Percentiles rank a stretch among this genome's conserved stretches.
These are phyloP conservation scores for Nicotiana knightiana DNA, from an alignment of 257 asterid species.

Conservation along the genomic window DNA sequence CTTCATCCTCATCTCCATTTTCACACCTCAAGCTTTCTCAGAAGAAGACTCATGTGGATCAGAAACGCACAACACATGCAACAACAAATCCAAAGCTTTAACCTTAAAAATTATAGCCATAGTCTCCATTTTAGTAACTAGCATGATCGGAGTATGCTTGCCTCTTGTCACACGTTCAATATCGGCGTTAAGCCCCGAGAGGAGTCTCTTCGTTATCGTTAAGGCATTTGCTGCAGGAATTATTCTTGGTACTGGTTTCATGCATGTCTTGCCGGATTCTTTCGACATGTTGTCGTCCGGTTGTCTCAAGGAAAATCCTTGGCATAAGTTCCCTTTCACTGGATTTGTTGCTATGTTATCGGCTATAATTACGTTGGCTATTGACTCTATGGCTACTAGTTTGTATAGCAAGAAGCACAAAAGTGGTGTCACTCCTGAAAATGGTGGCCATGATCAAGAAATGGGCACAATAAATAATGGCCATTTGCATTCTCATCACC, in stretches of 20 bases:
- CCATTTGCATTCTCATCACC: conserved; percentile 32
- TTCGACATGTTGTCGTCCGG: conserved; percentile 46
- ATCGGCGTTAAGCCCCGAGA: conserved; percentile 39
- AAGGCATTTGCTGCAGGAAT: conserved; percentile 57
- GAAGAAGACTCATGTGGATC: conserved; percentile 32
- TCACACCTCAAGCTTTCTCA: conserved; percentile 19
- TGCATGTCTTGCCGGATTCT: conserved; percentile 63
- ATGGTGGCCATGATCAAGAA: conserved; percentile 22
- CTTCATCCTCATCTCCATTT: conserved; percentile 17
- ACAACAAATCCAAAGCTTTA: conserved; percentile 39
- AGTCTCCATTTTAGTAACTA: conserved; percentile 33
- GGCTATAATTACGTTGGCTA: conserved; percentile 38
- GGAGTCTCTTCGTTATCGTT: conserved; percentile 38
- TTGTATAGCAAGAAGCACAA: conserved; percentile 32
- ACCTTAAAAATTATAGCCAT: conserved; percentile 59
- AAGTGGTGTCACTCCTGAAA: neutral
- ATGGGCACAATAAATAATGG: conserved; percentile 23
- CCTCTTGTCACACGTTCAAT: conserved; percentile 42
- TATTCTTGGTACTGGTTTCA: conserved; percentile 56
- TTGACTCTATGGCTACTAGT: conserved; percentile 60
- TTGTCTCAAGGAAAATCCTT: conserved; percentile 43
- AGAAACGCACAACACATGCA: conserved; percentile 25
- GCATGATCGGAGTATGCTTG: conserved; percentile 54
- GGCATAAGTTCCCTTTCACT: conserved; percentile 59
- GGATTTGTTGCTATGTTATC: conserved; percentile 63